Evolutionary conservation across 768 basidiomycete species (phyloP).

Genomic region (Dacryopinax spathularia): DNA sequence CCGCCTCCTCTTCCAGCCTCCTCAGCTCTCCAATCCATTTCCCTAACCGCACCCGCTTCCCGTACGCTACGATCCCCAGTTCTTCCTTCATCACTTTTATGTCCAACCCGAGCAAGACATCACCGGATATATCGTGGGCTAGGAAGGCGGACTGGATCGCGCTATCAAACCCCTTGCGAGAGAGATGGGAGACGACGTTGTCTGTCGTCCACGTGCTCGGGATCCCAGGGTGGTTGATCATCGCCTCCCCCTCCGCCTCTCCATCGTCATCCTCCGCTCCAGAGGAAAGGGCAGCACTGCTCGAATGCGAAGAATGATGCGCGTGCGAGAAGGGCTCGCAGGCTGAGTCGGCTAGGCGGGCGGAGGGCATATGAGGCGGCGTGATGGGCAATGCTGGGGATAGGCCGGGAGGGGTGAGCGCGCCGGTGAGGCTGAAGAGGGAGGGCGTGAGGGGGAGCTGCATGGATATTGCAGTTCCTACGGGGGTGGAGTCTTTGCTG

Average conservation of each 20-base stretch:
- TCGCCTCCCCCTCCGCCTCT: not conserved
- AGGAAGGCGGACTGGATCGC: not conserved
- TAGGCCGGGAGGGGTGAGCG: not conserved
- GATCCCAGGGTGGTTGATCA: not conserved
- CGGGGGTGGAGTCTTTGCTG: not conserved
- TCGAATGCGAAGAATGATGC: too few species aligned
- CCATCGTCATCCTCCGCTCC: too few species aligned
- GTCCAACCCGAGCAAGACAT: constrained; percentile 33
- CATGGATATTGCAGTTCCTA: constrained; percentile 23
- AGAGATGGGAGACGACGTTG: not conserved
- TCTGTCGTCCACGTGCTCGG: not conserved
- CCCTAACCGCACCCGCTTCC: constrained; percentile 30
- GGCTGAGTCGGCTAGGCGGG: not conserved
- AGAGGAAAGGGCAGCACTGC: too few species aligned
- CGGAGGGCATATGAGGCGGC: not conserved
- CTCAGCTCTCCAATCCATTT: constrained; percentile 30
- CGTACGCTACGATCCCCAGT: constrained; percentile 32
- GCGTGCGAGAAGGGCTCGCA: too few species aligned
- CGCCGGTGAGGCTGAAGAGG: constrained; percentile 3
- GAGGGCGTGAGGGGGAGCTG: constrained; percentile 31
- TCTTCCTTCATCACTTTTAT: constrained; percentile 30
- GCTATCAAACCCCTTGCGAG: not conserved
- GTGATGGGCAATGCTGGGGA: not conserved
- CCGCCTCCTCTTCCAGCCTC: not conserved
- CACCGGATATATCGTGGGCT: constrained; percentile 36